Conservation (phyloP, 148 eudicot genomes). For the Chenopodium berlandieri region DNA sequence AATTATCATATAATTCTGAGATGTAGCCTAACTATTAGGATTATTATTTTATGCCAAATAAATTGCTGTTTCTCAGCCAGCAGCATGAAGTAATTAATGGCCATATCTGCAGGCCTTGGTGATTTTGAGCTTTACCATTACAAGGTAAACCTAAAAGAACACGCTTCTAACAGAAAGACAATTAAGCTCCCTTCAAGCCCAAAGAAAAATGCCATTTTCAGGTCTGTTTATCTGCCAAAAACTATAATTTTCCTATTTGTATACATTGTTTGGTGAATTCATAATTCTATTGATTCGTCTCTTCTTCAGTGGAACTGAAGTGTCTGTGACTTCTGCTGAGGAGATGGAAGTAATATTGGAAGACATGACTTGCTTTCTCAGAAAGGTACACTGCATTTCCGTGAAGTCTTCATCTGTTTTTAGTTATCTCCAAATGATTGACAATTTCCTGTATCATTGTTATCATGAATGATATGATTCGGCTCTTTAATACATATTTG, state of each 20-base stretch:
- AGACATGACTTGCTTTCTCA: constrained; percentile 40
- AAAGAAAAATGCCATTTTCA: constrained; percentile 73
- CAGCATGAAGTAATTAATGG: neutral
- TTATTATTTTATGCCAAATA: neutral
- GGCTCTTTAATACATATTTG: neutral
- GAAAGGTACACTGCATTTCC: constrained; percentile 44
- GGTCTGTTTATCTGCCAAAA: constrained; percentile 33
- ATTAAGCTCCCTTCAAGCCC: constrained; percentile 52
- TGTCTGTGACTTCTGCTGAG: constrained; percentile 48
- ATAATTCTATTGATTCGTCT: constrained; percentile 15
- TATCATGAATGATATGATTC: neutral
- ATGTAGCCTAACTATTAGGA: neutral
- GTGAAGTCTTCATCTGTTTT: neutral
- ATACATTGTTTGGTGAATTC: neutral
- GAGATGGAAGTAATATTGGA: constrained; percentile 38
- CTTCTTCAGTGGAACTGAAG: constrained; percentile 79
- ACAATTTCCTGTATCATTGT: neutral
- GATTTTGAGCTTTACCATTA: constrained; percentile 58
- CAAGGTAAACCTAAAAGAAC: constrained; percentile 57
- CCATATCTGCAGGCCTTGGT: constrained; percentile 40
- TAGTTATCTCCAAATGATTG: neutral
- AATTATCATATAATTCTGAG: neutral
- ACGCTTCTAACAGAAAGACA: constrained; percentile 41
- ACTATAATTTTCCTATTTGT: neutral
- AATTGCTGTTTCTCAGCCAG: constrained; percentile 4